Evolutionary conservation across 371 early-diverging fungal genomes (phyloP), one percentile per base, ranked within the genome.

Genomic region (Mortierella sp.): DNA sequence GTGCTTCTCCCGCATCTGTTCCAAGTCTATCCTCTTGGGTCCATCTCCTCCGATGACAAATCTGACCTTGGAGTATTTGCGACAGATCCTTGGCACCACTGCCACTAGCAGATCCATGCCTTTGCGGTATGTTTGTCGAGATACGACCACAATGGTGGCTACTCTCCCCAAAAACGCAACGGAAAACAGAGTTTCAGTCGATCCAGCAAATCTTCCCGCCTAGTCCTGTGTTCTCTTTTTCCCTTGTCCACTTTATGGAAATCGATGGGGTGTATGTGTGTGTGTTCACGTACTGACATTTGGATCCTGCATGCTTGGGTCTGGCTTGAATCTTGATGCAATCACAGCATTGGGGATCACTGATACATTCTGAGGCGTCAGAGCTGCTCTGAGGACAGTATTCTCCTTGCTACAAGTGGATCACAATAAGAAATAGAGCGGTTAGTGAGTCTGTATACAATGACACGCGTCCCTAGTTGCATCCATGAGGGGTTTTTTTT

Each of bases 261-360:
- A n/a, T n/a, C n/a, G n/a, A n/a, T n/a, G n/a, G n/a, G n/a, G n/a
- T 37, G 19, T 58, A 17, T 21, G 9, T 3, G 4, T 19, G n/a
- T 48, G 44, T 25, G 19, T 25, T 19, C 25, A 85, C 86, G 71
- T 81, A 92, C 92, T 92, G 83, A 88, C 93, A 51, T 87, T 84
- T 0, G 92, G 88, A 65, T 95, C 91, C 19, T 91, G 81, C 46
- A 88, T 88, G 1, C 85, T 78, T 0, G 94, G 90, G 64, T 96
- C 93, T 0, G 99, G 99, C 55, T 74, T 78, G 72, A 98, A 97
- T 54, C 96, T 91, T 39, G 90, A 89, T 5, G 94, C 92, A 12
- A 98, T 92, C 17, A 99, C 92, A 39, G 98, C 99, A 83, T 99
- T 99, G 17, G 99, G 99, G 49, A 99, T 98, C n/a, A 98, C 99